A percentile compares a stretch with the other conserved stretches of the same genome.
These are phyloP conservation scores for Carex arenaria DNA, from an alignment of 202 grass and related monocot genomes.

Conservation along the genomic window DNA sequence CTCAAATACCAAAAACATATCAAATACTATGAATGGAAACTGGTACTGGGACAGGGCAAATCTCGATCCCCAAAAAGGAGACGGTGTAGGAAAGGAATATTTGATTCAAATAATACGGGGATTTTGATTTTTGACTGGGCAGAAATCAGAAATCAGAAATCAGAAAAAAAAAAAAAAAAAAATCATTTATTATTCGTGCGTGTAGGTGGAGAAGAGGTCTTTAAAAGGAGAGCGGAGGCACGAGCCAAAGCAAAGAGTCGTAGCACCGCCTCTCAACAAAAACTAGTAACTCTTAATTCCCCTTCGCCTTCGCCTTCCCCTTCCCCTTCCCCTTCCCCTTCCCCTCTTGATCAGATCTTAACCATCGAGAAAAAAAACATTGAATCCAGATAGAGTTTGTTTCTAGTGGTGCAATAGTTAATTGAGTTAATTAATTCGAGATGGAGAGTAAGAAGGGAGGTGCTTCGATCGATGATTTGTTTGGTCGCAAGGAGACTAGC, in stretches of 20 bases:
- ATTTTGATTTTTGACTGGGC: neutral
- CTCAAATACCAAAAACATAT: neutral
- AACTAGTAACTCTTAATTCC: neutral
- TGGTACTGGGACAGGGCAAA: neutral
- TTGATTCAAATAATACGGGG: neutral
- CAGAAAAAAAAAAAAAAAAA: too few relatives aligned
- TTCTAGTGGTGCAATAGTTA: neutral
- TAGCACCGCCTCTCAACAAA: neutral
- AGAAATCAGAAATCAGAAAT: too few relatives aligned
- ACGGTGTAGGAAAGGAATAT: conserved; percentile 1
- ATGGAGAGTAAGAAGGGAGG: conserved; percentile 22
- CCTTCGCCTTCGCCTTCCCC: neutral
- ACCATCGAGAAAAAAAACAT: neutral
- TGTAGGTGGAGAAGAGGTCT: neutral
- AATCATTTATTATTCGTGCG: neutral
- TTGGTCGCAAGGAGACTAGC: conserved; percentile 32
- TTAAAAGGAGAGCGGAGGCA: neutral
- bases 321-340: too few relatives aligned
- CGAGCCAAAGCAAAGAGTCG: conserved; percentile 11
- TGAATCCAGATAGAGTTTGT: neutral
- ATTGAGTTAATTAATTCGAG: neutral
- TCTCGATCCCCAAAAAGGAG: neutral
- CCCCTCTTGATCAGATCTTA: too few relatives aligned
- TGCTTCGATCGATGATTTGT: conserved; percentile 19
- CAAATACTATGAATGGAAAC: neutral